These are phyloP conservation scores for Neonectria faginata DNA, from an alignment of 2,329 filamentous ascomycete species.

Conservation along the genomic window DNA sequence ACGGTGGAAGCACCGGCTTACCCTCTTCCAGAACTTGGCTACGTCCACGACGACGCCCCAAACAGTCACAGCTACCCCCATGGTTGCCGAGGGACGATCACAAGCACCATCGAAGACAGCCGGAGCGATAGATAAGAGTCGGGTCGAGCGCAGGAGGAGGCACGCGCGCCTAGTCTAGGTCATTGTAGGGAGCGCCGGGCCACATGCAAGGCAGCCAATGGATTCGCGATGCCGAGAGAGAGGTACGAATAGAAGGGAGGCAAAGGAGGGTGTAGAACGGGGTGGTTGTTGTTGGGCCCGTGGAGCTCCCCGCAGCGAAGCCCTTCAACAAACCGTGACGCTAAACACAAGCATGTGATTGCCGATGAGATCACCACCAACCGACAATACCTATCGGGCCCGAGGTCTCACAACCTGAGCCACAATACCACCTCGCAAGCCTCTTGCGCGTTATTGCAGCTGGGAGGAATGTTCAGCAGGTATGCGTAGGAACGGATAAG, in stretches of 20 bases:
- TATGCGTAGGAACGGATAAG: neutral
- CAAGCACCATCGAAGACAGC: constrained; percentile 45
- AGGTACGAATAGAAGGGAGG: neutral
- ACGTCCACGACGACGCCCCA: constrained; percentile 72
- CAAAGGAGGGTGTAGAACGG: constrained; percentile 27
- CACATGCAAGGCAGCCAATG: constrained; percentile 28
- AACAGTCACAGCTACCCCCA: constrained; percentile 61
- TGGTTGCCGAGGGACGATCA: constrained; percentile 53
- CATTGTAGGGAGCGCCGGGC: constrained; percentile 35
- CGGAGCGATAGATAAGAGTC: constrained; percentile 24
- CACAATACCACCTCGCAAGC: constrained; percentile 21
- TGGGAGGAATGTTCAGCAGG: constrained; percentile 1
- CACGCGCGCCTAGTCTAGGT: constrained; percentile 38
- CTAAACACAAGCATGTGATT: constrained; percentile 47
- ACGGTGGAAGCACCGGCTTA: constrained; percentile 50
- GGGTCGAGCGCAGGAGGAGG: constrained; percentile 32
- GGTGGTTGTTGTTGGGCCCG: constrained; percentile 36
- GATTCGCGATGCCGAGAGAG: constrained; percentile 5
- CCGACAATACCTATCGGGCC: constrained; percentile 10
- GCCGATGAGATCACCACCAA: constrained; percentile 45
- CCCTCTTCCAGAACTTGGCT: constrained; percentile 71
- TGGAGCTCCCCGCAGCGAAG: constrained; percentile 38
- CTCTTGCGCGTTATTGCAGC: neutral
- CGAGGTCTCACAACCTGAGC: constrained; percentile 12
- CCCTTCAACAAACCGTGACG: constrained; percentile 38